Base-by-base conservation (phyloP, 495 filamentous ascomycete genomes). In the Penicillium cinerascens region DNA sequence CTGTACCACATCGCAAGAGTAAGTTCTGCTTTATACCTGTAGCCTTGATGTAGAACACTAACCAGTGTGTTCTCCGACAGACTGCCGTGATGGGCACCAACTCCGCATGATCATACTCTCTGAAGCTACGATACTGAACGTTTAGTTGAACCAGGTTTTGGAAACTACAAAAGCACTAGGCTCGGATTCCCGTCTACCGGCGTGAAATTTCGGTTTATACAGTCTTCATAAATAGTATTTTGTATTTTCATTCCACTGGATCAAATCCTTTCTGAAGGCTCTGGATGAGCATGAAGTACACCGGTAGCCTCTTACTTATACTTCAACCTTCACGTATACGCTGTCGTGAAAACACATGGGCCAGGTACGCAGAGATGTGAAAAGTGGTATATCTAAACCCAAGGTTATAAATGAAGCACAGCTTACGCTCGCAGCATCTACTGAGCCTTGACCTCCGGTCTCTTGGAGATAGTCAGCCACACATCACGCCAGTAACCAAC, bases 1-100 rank as follows among this genome's bases (percentile, higher is more conserved):
- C 69, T 87, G 36, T 89, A 84, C 66, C 67, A 77, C 6, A 79
- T 84, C 62, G 87, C 86, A 26, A 75, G 81, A 66, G 74, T 73
- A 60, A 65, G 69, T 51, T 33, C 13, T 23, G 10, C 64, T 51
- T 33, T 18, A 17, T 6, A 22, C 39, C 7, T 23, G 42, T 1
- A 1, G 33, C 25, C 35, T 44, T 36, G n/a, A 22, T 15, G 26
- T 27, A 2, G 2, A 26, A 16, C 6, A 15, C 54, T 59, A 42
- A 56, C 44, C 40, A 22, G 16, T n/a, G n/a, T n/a, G n/a, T n/a
- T 49, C 41, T 49, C 18, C 25, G 42, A 15, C 26, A 68, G 65
- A 50, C 55, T 39, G 64, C 66, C 50, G 66, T 69, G 17, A 60
- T 69, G 63, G 66, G 63, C 1, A 57, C 44, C 33, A 47, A 54